Evolutionary conservation across 345 rosid species (phyloP).

Genomic region (Arabidopsis suecica): DNA sequence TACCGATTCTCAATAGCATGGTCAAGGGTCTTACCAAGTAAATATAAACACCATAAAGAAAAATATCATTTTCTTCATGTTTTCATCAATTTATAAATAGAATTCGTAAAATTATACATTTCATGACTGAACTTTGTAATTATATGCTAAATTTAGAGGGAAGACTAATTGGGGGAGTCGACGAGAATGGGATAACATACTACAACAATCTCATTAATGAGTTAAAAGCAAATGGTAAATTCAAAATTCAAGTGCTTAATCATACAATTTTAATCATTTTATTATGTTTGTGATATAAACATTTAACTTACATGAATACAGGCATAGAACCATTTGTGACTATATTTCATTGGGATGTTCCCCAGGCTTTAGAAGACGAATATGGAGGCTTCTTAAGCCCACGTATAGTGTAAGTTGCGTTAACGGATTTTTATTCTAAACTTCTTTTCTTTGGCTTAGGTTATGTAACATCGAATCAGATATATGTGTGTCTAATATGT

Average conservation of each 20-base stretch:
- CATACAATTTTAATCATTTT: not conserved
- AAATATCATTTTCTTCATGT: not conserved
- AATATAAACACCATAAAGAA: not conserved
- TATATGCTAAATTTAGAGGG: conserved; percentile 43
- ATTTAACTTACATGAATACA: not conserved
- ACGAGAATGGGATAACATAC: conserved; percentile 50
- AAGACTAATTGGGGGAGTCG: conserved; percentile 50
- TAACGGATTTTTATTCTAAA: not conserved
- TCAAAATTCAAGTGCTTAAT: not conserved
- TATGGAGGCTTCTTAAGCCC: conserved; percentile 41
- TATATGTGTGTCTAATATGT: not conserved
- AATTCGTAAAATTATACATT: not conserved
- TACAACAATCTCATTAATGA: conserved; percentile 57
- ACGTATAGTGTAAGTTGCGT: conserved; percentile 41
- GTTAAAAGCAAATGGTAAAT: conserved; percentile 25
- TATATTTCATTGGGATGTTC: conserved; percentile 49
- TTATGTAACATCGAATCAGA: not conserved
- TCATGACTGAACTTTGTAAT: not conserved
- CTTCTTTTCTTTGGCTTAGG: not conserved
- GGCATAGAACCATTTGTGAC: conserved; percentile 47
- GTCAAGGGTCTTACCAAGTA: conserved; percentile 58
- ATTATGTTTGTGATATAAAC: not conserved
- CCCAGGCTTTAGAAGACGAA: conserved; percentile 42
- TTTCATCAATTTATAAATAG: not conserved
- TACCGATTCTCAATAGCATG: conserved; percentile 43